phyloP scores from a whole-genome alignment of 169 alveolate genomes.

The Plasmodium sp. region DNA sequence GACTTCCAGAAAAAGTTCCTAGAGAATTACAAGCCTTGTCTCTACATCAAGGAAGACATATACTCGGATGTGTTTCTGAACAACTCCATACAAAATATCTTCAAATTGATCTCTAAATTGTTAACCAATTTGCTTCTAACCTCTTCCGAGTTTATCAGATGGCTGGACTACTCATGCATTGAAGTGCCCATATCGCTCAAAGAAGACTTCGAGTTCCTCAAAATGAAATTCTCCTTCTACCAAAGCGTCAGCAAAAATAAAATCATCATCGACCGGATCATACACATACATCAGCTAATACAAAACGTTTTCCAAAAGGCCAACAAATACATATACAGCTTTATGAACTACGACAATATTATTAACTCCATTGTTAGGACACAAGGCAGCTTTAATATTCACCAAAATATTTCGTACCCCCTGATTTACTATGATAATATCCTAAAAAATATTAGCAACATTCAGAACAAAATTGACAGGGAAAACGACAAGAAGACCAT shows the following conservation, averaged over 20 bases:
- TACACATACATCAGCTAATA: slow-evolving; percentile 65
- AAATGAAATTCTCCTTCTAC: slow-evolving; percentile 69
- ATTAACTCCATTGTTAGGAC: slow-evolving; percentile 46
- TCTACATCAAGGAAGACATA: slow-evolving; percentile 68
- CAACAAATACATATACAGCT: slow-evolving; percentile 69
- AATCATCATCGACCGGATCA: slow-evolving; percentile 68
- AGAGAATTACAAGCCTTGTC: slow-evolving; percentile 46
- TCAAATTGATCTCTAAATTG: slow-evolving; percentile 56
- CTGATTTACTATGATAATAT: slow-evolving; percentile 59
- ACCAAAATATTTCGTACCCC: slow-evolving; percentile 56
- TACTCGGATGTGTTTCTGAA: slow-evolving; percentile 70
- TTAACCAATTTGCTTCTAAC: slow-evolving; percentile 60
- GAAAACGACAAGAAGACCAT: slow-evolving; percentile 73
- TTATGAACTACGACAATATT: slow-evolving; percentile 66
- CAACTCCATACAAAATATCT: slow-evolving; percentile 71
- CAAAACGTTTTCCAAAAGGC: slow-evolving; percentile 75
- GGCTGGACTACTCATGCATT: slow-evolving; percentile 72
- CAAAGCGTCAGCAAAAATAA: slow-evolving; percentile 75
- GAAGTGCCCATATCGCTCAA: slow-evolving; percentile 68
- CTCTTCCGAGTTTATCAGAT: slow-evolving; percentile 70
- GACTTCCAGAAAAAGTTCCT: slow-evolving; percentile 52
- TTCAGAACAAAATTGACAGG: slow-evolving; percentile 60
- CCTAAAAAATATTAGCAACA: slow-evolving; percentile 48
- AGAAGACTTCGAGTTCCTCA: slow-evolving; percentile 62
- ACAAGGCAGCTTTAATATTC: slow-evolving; percentile 45